Evolutionary conservation across 148 eudicot genomes (phyloP).

Genomic region (Camellia granthamiana): DNA sequence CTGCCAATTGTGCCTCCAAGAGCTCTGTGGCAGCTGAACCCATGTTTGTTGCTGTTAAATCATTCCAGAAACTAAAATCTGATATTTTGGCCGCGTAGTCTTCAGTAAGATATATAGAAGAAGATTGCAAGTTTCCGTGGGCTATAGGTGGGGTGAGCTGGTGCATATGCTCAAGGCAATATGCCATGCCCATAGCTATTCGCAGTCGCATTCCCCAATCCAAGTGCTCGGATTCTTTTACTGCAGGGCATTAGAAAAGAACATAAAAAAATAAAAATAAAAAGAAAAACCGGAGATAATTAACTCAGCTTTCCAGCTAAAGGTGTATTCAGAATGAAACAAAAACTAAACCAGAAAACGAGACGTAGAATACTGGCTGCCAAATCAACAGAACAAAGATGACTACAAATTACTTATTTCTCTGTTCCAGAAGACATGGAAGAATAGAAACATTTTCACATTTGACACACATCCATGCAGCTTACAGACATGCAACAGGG

Average conservation of each 20-base stretch:
- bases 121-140: conserved; percentile 64
- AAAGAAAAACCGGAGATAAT: no score
- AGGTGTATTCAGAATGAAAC: not conserved
- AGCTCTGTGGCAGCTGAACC: conserved; percentile 56
- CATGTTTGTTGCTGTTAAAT: conserved; percentile 41
- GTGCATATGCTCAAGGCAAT: conserved; percentile 88
- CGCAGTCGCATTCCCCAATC: conserved; percentile 81
- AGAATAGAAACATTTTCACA: no score
- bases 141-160: conserved; percentile 58
- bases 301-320: not conserved
- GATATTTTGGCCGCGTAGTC: conserved; percentile 93
- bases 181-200: conserved; percentile 80
- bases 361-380: not conserved
- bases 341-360: not conserved
- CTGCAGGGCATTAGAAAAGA: conserved; percentile 32
- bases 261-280: no score
- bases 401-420: no score
- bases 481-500: no score
- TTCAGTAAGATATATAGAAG: conserved; percentile 72
- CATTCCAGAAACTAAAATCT: conserved; percentile 73
- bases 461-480: no score
- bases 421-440: no score
- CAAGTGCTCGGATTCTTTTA: conserved; percentile 85
- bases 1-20: conserved; percentile 37
- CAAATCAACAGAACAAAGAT: not conserved